A percentile compares a stretch with the other conserved stretches of the same genome.
These are phyloP conservation scores for Fusarium abutilonis DNA, from an alignment of 2,329 filamentous ascomycete species.

Conservation along the genomic window DNA sequence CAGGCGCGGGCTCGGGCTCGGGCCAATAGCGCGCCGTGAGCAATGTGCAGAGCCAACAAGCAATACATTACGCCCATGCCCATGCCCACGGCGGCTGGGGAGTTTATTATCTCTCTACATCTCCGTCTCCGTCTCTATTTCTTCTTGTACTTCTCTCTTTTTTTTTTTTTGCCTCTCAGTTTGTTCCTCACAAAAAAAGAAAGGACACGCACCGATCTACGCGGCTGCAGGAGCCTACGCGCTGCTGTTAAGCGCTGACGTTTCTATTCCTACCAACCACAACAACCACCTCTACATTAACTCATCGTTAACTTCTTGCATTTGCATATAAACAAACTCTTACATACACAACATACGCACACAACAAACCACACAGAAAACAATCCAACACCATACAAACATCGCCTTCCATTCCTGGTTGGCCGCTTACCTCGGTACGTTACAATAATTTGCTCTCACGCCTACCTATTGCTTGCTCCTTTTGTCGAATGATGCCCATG, in stretches of 20 bases:
- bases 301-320: background rate
- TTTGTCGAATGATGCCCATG: conserved; percentile 64
- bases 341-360: background rate
- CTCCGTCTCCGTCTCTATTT: background rate
- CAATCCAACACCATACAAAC: background rate
- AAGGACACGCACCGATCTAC: conserved; percentile 3
- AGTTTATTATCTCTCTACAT: conserved; percentile 20
- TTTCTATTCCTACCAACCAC: background rate
- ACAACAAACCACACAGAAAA: background rate
- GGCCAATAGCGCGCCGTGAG: conserved; percentile 38
- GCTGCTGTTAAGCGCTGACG: background rate
- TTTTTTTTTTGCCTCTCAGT: background rate
- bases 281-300: background rate
- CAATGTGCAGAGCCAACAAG: conserved; percentile 16
- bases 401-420: background rate
- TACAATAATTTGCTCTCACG: conserved; percentile 1
- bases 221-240: conserved; percentile 8
- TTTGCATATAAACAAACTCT: background rate
- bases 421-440: conserved; percentile 31
- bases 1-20: conserved; percentile 12
- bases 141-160: background rate
- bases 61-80: conserved; percentile 25
- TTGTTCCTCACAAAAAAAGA: background rate
- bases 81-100: conserved; percentile 34
- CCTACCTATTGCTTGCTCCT: conserved; percentile 1